A percentile compares a stretch with the other conserved stretches of the same genome.
These are phyloP conservation scores for Chrysopogon serrulatus DNA, from an alignment of 176 grass and related monocot species.

Conservation along the genomic window DNA sequence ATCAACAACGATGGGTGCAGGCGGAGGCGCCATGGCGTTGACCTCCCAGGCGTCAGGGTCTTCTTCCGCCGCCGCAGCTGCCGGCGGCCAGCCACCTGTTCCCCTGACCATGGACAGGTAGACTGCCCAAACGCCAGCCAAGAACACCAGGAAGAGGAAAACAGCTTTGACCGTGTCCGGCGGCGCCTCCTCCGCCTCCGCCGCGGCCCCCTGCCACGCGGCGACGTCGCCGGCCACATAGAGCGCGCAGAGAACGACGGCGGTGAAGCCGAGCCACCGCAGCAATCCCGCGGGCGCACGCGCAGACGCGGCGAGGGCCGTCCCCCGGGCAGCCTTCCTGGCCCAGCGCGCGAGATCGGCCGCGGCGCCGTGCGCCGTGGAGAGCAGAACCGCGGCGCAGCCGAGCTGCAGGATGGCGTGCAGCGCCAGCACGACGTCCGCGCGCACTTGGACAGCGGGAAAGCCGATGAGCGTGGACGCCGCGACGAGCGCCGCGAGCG, in stretches of 20 bases:
- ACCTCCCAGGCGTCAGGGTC: not conserved
- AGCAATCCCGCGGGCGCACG: no score
- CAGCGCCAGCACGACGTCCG: not conserved
- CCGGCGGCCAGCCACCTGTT: not conserved
- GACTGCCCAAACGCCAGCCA: not conserved
- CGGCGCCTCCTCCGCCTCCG: not conserved
- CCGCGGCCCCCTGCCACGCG: no score
- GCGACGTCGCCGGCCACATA: not conserved
- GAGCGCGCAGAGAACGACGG: not conserved
- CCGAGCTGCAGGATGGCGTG: not conserved
- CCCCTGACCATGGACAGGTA: not conserved
- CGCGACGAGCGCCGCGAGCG: not conserved
- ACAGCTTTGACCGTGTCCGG: not conserved
- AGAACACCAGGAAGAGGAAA: not conserved
- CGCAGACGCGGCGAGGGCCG: not conserved
- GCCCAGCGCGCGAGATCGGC: not conserved
- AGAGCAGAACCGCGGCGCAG: not conserved
- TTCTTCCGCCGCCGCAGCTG: not conserved
- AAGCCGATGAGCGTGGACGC: not conserved
- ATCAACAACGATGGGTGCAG: not conserved
- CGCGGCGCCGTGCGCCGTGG: not conserved
- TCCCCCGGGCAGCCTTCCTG: not conserved
- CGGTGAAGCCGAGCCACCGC: not conserved
- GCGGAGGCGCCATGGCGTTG: not conserved
- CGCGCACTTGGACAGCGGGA: not conserved